These are phyloP conservation scores for Myrica gale DNA, from an alignment of 306 rosid species.

Conservation along the genomic window DNA sequence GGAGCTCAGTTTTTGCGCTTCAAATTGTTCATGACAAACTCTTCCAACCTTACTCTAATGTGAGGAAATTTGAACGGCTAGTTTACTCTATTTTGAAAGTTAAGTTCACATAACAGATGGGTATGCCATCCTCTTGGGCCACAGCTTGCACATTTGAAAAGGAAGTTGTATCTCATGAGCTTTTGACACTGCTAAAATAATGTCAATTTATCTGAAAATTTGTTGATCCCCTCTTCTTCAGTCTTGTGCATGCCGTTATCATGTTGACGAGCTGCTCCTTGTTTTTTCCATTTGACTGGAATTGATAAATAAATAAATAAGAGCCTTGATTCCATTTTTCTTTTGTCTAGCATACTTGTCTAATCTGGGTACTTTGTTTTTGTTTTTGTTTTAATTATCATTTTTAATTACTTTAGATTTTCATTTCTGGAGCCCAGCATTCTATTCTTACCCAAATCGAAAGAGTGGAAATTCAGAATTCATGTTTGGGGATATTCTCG, in stretches of 20 bases:
- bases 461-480: too few relatives aligned
- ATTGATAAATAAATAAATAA: not conserved
- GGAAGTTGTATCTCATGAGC: not conserved
- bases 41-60: not conserved
- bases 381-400: too few relatives aligned
- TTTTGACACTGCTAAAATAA: conserved; percentile 11
- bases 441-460: too few relatives aligned
- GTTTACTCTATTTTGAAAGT: not conserved
- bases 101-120: not conserved
- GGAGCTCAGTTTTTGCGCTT: conserved; percentile 9
- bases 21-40: not conserved
- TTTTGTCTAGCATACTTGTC: not conserved
- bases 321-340: not conserved
- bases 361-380: too few relatives aligned
- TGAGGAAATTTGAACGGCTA: not conserved
- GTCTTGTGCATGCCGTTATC: not conserved
- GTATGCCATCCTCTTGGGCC: not conserved
- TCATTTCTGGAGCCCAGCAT: too few relatives aligned
- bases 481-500: too few relatives aligned
- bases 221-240: not conserved
- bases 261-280: not conserved
- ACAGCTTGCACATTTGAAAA: not conserved
- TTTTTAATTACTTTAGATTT: too few relatives aligned
- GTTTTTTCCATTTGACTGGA: not conserved
- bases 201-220: not conserved